Evolutionary conservation across 768 basidiomycete species (phyloP).

Genomic region (Mycena pura): DNA sequence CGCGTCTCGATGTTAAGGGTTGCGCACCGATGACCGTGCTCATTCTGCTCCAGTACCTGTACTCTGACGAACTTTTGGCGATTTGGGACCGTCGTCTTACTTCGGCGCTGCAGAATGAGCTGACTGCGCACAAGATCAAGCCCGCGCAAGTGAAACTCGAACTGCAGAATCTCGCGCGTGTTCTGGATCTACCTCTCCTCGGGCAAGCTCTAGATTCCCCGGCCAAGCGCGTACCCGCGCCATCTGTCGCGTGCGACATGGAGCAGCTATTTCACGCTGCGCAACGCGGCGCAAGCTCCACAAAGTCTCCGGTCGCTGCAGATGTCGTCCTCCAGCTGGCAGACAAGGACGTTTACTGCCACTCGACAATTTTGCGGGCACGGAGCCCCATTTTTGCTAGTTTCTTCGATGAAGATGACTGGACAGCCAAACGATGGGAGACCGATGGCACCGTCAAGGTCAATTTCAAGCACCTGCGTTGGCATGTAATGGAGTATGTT

Average conservation of each 20-base stretch:
- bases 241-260: constrained; percentile 61
- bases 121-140: constrained; percentile 48
- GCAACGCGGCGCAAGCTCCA: constrained; percentile 29
- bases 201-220: constrained; percentile 61
- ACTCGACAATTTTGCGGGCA: constrained; percentile 81
- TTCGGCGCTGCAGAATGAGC: constrained; percentile 46
- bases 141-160: constrained; percentile 64
- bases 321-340: constrained; percentile 78
- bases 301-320: constrained; percentile 45
- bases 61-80: constrained; percentile 82
- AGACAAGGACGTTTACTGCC: constrained; percentile 68
- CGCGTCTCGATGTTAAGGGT: constrained; percentile 54
- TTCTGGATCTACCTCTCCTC: constrained; percentile 66
- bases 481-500: constrained; percentile 79
- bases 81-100: constrained; percentile 83
- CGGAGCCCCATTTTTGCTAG: constrained; percentile 84
- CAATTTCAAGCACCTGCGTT: constrained; percentile 73
- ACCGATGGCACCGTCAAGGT: constrained; percentile 61
- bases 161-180: constrained; percentile 60
- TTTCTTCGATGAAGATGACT: constrained; percentile 84
- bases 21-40: constrained; percentile 73
- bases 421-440: constrained; percentile 73
- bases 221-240: constrained; percentile 58
- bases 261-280: constrained; percentile 51
- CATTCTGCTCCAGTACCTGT: constrained; percentile 84